phyloP scores from a whole-genome alignment of 805 yeast species.

The Kodamaea laetipori region DNA sequence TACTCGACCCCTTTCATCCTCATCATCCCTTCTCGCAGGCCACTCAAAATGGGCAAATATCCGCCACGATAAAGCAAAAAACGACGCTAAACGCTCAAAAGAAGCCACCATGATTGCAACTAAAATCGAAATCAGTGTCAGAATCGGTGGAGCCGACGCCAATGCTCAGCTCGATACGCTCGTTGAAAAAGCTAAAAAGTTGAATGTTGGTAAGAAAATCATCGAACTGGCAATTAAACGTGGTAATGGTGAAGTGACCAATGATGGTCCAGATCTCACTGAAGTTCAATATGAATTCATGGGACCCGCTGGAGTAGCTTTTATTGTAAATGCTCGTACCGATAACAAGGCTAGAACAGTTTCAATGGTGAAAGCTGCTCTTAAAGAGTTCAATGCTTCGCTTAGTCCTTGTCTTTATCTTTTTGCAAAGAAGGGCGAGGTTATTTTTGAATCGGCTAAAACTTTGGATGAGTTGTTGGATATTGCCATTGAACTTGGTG shows the following conservation, averaged over 20 bases:
- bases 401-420: conserved; percentile 77
- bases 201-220: conserved; percentile 79
- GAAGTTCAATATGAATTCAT: conserved; percentile 79
- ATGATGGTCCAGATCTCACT: conserved; percentile 42
- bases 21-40: conserved; percentile 53
- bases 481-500: conserved; percentile 71
- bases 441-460: conserved; percentile 51
- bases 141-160: conserved; percentile 70
- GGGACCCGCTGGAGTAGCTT: conserved; percentile 90
- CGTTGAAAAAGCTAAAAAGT: conserved; percentile 73
- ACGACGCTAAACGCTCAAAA: conserved; percentile 76
- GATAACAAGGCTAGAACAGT: conserved; percentile 86
- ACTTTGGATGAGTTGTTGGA: conserved; percentile 72
- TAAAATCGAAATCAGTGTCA: conserved; percentile 74
- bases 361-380: conserved; percentile 70
- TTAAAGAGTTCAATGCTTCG: conserved; percentile 67
- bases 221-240: conserved; percentile 86
- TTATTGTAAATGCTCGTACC: conserved; percentile 82
- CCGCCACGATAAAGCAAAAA: conserved; percentile 90
- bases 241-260: conserved; percentile 68
- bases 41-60: conserved; percentile 96
- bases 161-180: conserved; percentile 64
- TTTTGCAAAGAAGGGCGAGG: conserved; percentile 77
- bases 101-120: conserved; percentile 71
- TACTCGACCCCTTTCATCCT: conserved; percentile 17